phyloP scores from a whole-genome alignment of 192 early-diverging fungal genomes.

The Geranomyces michiganensis region DNA sequence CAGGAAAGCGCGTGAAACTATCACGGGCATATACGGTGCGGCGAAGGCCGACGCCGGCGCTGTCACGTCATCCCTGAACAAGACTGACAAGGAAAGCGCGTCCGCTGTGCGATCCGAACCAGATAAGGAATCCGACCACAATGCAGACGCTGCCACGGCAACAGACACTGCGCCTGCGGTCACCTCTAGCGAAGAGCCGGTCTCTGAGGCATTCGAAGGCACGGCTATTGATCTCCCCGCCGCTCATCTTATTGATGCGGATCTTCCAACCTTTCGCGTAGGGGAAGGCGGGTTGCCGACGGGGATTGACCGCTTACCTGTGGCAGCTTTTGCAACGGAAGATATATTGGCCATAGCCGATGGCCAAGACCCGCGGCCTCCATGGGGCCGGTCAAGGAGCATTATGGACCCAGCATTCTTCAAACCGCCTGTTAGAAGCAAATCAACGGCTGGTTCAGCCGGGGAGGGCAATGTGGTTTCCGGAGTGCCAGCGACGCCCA shows the following conservation, averaged over 20 bases:
- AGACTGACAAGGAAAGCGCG: not conserved
- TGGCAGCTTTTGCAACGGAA: not conserved
- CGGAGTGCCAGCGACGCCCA: no score
- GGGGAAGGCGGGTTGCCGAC: not conserved
- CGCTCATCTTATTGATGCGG: not conserved
- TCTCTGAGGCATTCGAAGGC: not conserved
- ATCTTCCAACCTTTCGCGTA: constrained; percentile 2
- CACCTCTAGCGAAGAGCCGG: not conserved
- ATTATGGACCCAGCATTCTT: constrained; percentile 17
- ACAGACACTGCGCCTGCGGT: not conserved
- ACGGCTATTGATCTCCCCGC: constrained; percentile 2
- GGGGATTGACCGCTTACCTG: not conserved
- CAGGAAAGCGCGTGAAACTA: constrained; percentile 39
- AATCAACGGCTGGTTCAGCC: constrained; percentile 49
- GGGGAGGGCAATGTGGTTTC: no score
- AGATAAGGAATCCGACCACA: not conserved
- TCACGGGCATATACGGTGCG: constrained; percentile 6
- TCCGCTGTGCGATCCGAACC: not conserved
- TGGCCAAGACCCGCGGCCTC: not conserved
- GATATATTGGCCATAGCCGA: not conserved
- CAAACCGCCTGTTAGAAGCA: constrained; percentile 52
- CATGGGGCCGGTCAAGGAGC: not conserved
- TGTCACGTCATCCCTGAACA: not conserved
- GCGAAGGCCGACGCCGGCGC: constrained; percentile 1
- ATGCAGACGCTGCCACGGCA: not conserved